Evolutionary conservation across 164 flowering plant genomes (phyloP), one percentile per base, ranked within the genome.

Genomic region (Stephania japonica): DNA sequence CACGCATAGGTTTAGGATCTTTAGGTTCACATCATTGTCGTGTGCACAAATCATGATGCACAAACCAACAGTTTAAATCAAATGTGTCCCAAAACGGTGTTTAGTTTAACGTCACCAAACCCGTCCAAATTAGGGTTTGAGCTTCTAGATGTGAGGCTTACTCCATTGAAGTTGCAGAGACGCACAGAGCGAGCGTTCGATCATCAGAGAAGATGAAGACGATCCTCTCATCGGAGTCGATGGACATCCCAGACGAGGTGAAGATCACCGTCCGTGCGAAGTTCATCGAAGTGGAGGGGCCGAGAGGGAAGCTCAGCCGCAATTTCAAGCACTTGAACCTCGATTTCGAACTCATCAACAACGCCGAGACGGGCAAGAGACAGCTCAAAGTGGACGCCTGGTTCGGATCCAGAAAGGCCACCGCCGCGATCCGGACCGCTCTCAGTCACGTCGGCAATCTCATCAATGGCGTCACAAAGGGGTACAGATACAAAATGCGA

Each of bases 241-340:
- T 75, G 72, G 72, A 75, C 0, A 75, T 75, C 26, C 77, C 92
- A 0, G 90, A 88, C 12, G 87, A 83, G 1, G 84, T 88, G 10
- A 83, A 66, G 23, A 81, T 88, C 77, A 84, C 79, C 62, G 84
- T 87, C 38, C 78, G 86, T 12, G 90, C 89, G 7, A 86, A 87
- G 80, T 65, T 80, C 27, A 84, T 89, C 69, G 83, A 82, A 61
- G 92, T 88, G 6, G 87, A 83, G 23, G 92, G 92, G 0, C 92
- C 92, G 0, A 74, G 92, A 0, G 92, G 92, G 7, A 88, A 82
- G 80, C 87, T 88, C 14, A 50, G 50, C 47, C 81, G 89, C 27
- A 78, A 88, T 70, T 88, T 88, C 85, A 88, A 88, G 85, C 91
- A 88, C 67, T 74, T 88, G 23, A 88, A 85, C 77, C 84, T 88